phyloP scores from a whole-genome alignment of 2,329 filamentous ascomycete species.

The Pseudogymnoascus pannorum region DNA sequence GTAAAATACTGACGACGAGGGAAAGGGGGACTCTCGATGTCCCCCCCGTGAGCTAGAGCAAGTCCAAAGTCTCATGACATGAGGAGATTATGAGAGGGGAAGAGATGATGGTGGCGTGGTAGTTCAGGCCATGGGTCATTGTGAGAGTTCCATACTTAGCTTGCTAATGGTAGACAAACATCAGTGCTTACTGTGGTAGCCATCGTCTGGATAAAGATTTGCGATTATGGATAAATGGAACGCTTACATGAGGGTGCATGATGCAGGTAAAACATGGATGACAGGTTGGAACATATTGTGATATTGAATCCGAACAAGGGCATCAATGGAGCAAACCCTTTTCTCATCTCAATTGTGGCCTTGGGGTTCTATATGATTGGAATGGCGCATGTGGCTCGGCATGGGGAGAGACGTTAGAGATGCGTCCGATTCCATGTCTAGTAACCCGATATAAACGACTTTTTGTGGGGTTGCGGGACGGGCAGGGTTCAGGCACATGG shows the following conservation, averaged over 20 bases:
- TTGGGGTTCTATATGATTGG: background rate
- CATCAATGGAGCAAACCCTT: background rate
- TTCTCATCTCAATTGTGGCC: background rate
- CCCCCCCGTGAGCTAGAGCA: background rate
- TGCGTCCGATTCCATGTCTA: background rate
- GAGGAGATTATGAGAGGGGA: background rate
- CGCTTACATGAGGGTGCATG: background rate
- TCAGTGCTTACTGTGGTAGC: background rate
- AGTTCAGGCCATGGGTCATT: background rate
- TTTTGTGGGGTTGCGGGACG: background rate
- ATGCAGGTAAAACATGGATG: background rate
- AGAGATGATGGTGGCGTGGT: background rate
- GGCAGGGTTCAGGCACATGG: background rate
- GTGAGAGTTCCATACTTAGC: background rate
- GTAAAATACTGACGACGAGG: background rate
- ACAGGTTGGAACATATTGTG: background rate
- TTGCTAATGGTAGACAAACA: background rate
- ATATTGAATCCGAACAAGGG: background rate
- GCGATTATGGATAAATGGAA: background rate
- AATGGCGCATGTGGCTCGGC: background rate
- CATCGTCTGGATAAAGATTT: background rate
- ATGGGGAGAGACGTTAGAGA: background rate
- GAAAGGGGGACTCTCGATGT: background rate
- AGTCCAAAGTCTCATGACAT: background rate
- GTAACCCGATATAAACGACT: too few species aligned